phyloP scores from a whole-genome alignment of 371 early-diverging fungal genomes.

The Actinomortierella ambigua region DNA sequence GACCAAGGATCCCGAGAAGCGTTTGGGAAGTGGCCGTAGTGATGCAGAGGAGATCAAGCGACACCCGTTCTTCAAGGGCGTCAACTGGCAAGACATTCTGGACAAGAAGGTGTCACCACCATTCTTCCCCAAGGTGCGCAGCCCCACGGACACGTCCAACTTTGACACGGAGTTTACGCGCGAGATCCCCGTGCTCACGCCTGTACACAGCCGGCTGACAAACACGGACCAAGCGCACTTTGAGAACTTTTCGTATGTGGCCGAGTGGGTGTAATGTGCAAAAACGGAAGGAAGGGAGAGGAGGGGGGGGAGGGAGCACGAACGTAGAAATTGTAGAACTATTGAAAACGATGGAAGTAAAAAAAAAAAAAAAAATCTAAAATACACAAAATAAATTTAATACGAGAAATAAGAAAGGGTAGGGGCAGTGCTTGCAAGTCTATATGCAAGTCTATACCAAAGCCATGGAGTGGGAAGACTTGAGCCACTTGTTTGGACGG shows the following conservation, averaged over 20 bases:
- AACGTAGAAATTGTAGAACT: too few species aligned
- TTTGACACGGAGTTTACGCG: constrained; percentile 95
- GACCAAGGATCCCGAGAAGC: constrained; percentile 84
- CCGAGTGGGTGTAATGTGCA: constrained; percentile 75
- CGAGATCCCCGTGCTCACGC: constrained; percentile 89
- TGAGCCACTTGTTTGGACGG: too few species aligned
- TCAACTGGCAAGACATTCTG: constrained; percentile 92
- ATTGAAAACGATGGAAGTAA: too few species aligned
- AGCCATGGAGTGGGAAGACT: too few species aligned
- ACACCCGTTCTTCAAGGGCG: constrained; percentile 94
- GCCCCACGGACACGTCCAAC: constrained; percentile 89
- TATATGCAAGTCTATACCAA: too few species aligned
- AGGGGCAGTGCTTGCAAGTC: too few species aligned
- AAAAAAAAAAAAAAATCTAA: too few species aligned
- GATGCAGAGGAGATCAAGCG: constrained; percentile 90
- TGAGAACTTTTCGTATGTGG: constrained; percentile 87
- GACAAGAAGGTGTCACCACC: constrained; percentile 84
- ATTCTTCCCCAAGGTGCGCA: constrained; percentile 83
- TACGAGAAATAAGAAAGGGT: too few species aligned
- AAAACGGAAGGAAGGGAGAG: not conserved
- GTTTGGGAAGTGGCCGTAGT: constrained; percentile 81
- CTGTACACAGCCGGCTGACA: constrained; percentile 78
- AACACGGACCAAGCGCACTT: constrained; percentile 91
- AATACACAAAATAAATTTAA: too few species aligned
- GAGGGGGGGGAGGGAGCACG: not conserved